These are phyloP conservation scores for Naegleria fowleri DNA, from an alignment of 208 protist genomes.

Conservation along the genomic window DNA sequence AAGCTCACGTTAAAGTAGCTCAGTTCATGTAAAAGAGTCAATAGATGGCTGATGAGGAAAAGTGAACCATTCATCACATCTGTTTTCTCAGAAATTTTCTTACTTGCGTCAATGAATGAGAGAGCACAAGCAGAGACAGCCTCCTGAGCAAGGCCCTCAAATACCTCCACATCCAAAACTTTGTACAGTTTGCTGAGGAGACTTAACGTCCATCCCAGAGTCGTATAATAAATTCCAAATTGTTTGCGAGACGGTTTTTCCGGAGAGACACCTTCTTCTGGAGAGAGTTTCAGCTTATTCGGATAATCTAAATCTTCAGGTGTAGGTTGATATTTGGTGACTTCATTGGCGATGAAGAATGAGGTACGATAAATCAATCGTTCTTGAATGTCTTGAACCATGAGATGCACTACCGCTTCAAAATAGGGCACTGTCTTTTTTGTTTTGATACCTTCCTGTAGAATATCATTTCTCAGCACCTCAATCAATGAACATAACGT, in stretches of 20 bases:
- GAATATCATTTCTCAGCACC: constrained; percentile 3
- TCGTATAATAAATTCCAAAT: constrained; percentile 2
- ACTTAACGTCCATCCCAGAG: constrained; percentile 33
- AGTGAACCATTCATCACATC: constrained; percentile 20
- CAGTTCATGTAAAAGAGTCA: constrained; percentile 33
- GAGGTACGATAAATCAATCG: constrained; percentile 31
- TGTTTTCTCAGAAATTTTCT: constrained; percentile 30
- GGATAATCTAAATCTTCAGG: constrained; percentile 6
- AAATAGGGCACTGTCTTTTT: background rate
- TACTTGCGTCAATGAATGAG: constrained; percentile 28
- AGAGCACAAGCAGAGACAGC: constrained; percentile 22
- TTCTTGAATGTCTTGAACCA: constrained; percentile 41
- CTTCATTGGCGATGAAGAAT: constrained; percentile 28
- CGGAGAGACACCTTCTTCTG: background rate
- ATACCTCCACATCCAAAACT: constrained; percentile 35
- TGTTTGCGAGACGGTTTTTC: background rate
- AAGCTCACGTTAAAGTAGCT: constrained; percentile 33
- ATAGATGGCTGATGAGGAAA: constrained; percentile 35
- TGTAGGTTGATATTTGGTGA: background rate
- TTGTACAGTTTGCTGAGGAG: constrained; percentile 23
- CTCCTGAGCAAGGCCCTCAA: constrained; percentile 35
- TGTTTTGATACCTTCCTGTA: background rate
- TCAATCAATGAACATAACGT: background rate
- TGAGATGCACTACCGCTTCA: constrained; percentile 11
- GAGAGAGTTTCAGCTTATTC: background rate